Base-by-base conservation (phyloP, 768 basidiomycete genomes). In the Butyriboletus loyo region DNA sequence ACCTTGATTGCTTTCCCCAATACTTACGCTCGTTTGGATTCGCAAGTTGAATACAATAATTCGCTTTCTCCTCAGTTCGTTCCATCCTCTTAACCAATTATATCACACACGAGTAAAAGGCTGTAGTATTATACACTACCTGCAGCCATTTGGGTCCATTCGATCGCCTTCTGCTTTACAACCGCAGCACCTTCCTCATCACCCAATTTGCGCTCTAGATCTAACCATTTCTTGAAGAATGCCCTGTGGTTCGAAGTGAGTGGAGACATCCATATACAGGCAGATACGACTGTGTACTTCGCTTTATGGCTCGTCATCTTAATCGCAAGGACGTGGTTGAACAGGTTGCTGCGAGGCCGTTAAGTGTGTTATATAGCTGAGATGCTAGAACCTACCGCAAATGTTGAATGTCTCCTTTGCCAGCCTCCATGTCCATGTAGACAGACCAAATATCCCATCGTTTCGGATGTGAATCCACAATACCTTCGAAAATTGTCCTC, bases 171-270 rank as follows among this genome's bases (percentile, higher is more conserved):
- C 58, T 82, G 76, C 75, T 98, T 99, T 41, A 97, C 95, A 41
- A 67, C 66, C 28, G 81, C 79, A 25, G 82, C 85, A 19, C 94
- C 93, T 38, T 86, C 85, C 53, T 89, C 91, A 61, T 97, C 91
- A 5, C 96, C 97, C 53, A 94, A 72, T 59, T 83, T 81, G 59
- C 82, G 83, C 69, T 98, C 97, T 35, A 97, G 71, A 53, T 86
- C 86, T 30, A 98, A 76, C 92, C 95, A 97, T 70, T 98, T 98
- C 73, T 99, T 99, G 82, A 99, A 98, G 71, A 98, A 87, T 27
- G 86, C 83, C 72, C 92, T 94, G 27, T 52, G 53, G 50, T 59
- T 59, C 11, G 11, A 58, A 49, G 30, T 61, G 49, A 61, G 54
- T 28, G 24, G 14, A n/a, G 15, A 51, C 21, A 19, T 17, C 21